These are phyloP conservation scores for Podila verticillata DNA, from an alignment of 192 early-diverging fungal genomes.

Conservation along the genomic window DNA sequence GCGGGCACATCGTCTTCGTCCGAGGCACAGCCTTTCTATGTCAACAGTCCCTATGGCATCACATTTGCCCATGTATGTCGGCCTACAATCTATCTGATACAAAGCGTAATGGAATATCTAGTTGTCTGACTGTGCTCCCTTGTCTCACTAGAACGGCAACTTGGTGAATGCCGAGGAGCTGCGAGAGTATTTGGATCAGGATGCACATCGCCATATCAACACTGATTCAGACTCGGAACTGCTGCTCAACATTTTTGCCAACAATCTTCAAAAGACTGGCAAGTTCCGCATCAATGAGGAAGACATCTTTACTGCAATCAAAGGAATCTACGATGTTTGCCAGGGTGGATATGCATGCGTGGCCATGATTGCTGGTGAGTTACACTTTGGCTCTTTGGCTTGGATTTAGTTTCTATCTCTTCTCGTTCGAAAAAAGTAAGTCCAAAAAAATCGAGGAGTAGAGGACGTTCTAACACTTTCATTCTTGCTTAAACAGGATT, in stretches of 20 bases:
- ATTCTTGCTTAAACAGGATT: slow-evolving; percentile 62
- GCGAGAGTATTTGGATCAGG: slow-evolving; percentile 87
- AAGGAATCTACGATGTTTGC: slow-evolving; percentile 84
- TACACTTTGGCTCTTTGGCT: too few relatives aligned
- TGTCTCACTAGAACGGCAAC: slow-evolving; percentile 87
- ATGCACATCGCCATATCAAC: slow-evolving; percentile 99
- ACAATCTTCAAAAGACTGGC: slow-evolving; percentile 96
- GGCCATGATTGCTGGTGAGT: slow-evolving; percentile 92
- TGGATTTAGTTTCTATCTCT: too few relatives aligned
- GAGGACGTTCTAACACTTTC: too few relatives aligned
- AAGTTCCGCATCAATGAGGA: slow-evolving; percentile 98
- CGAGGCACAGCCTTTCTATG: slow-evolving; percentile 99
- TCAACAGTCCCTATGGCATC: slow-evolving; percentile 99
- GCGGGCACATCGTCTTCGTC: slow-evolving; percentile 95
- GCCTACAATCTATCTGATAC: background rate
- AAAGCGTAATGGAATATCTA: background rate
- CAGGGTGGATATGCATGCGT: slow-evolving; percentile 95
- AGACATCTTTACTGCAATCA: slow-evolving; percentile 95
- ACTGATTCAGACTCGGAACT: slow-evolving; percentile 99
- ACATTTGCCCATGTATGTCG: slow-evolving; percentile 89
- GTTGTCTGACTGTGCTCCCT: background rate
- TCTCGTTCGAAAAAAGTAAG: background rate
- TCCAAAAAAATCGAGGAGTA: too few relatives aligned
- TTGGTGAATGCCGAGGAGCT: slow-evolving; percentile 94
- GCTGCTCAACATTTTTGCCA: slow-evolving; percentile 96